Base-by-base conservation (phyloP, 2,329 filamentous ascomycete species). In the Tolypocladium ovalisporum region DNA sequence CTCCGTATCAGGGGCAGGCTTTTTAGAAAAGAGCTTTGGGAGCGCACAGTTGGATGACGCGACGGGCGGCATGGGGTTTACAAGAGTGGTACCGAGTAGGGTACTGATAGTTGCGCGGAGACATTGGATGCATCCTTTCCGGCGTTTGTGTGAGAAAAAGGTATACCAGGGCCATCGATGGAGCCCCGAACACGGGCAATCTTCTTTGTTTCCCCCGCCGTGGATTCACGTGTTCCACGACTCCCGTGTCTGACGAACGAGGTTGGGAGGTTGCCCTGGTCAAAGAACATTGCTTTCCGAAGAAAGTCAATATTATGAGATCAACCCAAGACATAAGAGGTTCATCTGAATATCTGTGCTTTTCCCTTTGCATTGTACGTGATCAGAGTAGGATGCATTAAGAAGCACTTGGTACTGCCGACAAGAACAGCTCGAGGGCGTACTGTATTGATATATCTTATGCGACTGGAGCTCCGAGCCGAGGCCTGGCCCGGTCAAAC, bases 1-100 rank as follows among this genome's bases (percentile, higher is more conserved):
- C 65, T 2, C 68, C 68, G 22, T 70, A 73, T 52, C 72, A 75
- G 54, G 70, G 72, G 13, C 71, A 73, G 54, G 70, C 70, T 17
- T 72, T 72, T 55, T 73, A 64, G 58, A 37, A 37, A 0, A 13
- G 58, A 36, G 34, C 1, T 9, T 32, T 22, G 17, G 29, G 12
- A 15, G 13, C 32, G 37, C 19, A 19, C 51, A 37, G n/a, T 35
- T 39, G 37, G 32, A 32, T 34, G 52, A 56, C 19, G 29, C 19
- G 29, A 7, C n/a, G 9, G 29, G 47, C 17, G 47, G n/a, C 17
- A 4, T 19, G 29, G 44, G 44, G 44, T n/a, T 27, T 29, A 49
- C 27, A n/a, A 49, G 12, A 12, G 9, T 17, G 27, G 27, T 19
- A n/a, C 27, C 22, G 27, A 47, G 22, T 2, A 17, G 9, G 42